Conservation (phyloP, 305 asterid genomes). For the Striga hermonthica region DNA sequence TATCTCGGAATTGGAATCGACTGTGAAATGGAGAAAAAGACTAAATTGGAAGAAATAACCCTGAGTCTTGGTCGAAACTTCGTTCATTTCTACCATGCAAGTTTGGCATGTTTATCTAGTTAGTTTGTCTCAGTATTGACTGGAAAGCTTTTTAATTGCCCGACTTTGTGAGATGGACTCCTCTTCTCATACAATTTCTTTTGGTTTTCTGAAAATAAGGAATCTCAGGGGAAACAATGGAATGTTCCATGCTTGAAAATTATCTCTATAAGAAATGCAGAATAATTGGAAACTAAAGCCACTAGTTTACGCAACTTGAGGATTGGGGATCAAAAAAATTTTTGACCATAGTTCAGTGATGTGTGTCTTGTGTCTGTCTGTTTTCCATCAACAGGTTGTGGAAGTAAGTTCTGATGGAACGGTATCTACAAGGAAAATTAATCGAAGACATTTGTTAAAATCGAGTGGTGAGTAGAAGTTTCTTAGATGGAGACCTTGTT, state of each 20-base stretch:
- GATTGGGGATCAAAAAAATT: not conserved
- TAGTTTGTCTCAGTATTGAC: not conserved
- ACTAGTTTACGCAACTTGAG: too few species aligned
- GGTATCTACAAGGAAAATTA: conserved; percentile 78
- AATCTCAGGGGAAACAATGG: too few species aligned
- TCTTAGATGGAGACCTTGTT: conserved; percentile 15
- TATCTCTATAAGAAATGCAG: too few species aligned
- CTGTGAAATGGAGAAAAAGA: too few species aligned
- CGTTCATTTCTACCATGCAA: too few species aligned
- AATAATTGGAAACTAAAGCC: too few species aligned
- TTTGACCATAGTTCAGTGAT: conserved; percentile 20
- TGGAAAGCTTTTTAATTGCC: not conserved
- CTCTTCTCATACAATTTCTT: not conserved
- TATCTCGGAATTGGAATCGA: too few species aligned
- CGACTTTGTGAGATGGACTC: not conserved
- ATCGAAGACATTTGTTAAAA: conserved; percentile 73
- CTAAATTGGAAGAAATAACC: too few species aligned
- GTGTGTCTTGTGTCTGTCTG: conserved; percentile 20
- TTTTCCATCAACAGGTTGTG: conserved; percentile 63
- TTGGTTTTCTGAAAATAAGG: too few species aligned
- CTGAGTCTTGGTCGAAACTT: too few species aligned
- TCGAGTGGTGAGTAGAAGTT: conserved; percentile 69
- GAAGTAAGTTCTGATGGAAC: conserved; percentile 74
- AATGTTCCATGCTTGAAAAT: too few species aligned
- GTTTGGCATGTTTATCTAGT: too few species aligned